Conservation (phyloP, 2,329 filamentous ascomycete genomes). For the Ophiostoma piceae region DNA sequence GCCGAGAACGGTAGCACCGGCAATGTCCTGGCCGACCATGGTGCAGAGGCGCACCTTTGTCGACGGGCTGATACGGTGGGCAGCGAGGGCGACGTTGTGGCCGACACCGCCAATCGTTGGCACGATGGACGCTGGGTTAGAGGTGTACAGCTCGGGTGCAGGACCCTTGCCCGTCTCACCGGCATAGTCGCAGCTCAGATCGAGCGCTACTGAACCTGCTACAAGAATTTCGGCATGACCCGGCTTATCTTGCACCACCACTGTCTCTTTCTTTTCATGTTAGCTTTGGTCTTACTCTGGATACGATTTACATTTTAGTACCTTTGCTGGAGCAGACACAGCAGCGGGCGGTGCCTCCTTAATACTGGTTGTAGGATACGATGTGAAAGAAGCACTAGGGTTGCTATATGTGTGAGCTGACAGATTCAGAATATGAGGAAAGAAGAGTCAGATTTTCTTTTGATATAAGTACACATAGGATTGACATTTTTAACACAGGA, state of each 20-base stretch:
- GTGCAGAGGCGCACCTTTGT: conserved; percentile 69
- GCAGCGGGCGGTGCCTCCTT: background rate
- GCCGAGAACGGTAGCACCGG: conserved; percentile 67
- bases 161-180: conserved; percentile 31
- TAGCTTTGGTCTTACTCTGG: background rate
- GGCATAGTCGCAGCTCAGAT: conserved; percentile 75
- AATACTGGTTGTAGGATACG: conserved; percentile 12
- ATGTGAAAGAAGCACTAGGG: conserved; percentile 15
- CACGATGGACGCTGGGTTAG: conserved; percentile 74
- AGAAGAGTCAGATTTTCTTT: background rate
- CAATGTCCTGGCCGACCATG: conserved; percentile 73
- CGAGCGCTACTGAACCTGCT: conserved; percentile 83
- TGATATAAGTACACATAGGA: conserved; percentile 7
- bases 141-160: conserved; percentile 63
- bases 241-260: background rate
- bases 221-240: conserved; percentile 64
- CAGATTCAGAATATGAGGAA: background rate
- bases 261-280: background rate
- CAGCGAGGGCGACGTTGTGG: conserved; percentile 82
- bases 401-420: conserved; percentile 3
- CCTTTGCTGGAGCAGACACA: background rate
- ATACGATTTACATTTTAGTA: background rate
- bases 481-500: background rate
- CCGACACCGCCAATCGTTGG: conserved; percentile 89
- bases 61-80: conserved; percentile 59